These are phyloP conservation scores for Neopestalotiopsis sp. DNA, from an alignment of 2,329 filamentous ascomycete species.

Conservation along the genomic window DNA sequence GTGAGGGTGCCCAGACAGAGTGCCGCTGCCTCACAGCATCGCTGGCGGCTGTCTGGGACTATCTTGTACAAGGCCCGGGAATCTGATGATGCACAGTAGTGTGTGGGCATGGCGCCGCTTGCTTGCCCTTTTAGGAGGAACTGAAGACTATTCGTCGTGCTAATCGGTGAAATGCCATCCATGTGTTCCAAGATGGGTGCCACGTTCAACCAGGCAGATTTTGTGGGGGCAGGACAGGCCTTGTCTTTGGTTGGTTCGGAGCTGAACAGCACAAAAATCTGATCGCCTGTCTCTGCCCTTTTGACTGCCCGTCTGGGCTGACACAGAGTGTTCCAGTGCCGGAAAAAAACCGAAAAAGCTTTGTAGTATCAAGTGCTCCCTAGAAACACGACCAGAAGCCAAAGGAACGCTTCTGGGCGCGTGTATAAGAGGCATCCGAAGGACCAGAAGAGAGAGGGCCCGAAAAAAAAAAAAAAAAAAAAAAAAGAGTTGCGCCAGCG, in stretches of 20 bases:
- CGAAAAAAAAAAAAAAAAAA: too few relatives aligned
- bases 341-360: too few relatives aligned
- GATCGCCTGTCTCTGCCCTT: background rate
- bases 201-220: background rate
- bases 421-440: too few relatives aligned
- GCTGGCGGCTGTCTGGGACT: background rate
- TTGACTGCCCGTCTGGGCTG: background rate
- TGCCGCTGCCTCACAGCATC: slow-evolving; percentile 1
- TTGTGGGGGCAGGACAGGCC: background rate
- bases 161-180: background rate
- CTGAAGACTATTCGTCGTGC: background rate
- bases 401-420: too few relatives aligned
- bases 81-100: background rate
- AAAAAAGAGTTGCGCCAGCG: too few relatives aligned
- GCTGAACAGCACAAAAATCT: background rate
- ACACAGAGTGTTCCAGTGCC: background rate
- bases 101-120: background rate
- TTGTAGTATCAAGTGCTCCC: too few relatives aligned
- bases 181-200: background rate
- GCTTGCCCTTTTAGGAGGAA: background rate
- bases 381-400: too few relatives aligned
- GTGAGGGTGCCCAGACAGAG: background rate
- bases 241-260: background rate
- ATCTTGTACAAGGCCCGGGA: background rate
- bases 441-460: too few relatives aligned